Base-by-base conservation (phyloP, 1,139 yeast genomes). In the Kluyveromyces sp. region DNA sequence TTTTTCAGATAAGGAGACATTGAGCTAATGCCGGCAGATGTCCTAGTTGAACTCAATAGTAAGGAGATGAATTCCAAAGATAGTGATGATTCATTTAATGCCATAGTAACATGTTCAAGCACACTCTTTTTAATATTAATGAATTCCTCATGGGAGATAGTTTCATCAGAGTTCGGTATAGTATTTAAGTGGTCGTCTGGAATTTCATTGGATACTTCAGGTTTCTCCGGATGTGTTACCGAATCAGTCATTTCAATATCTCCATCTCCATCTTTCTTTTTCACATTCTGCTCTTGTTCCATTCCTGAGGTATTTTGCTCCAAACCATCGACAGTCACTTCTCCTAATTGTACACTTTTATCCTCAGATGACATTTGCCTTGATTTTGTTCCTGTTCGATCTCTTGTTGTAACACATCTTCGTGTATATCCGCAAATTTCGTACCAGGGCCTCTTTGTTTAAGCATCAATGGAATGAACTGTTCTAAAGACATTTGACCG, bases 1-100 rank as follows among this genome's bases (percentile, higher is more conserved):
- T 86, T 83, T 54, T 81, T 78, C 51, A 92, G 70, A 64, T 83
- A 90, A 1, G 96, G 92, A 1, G 97, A 88, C 79, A 92, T 87
- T 3, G 97, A 86, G 3, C 90, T 75, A 37, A 84, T 76, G 1
- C 94, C 96, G 1, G 92, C 83, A 26, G 85, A 84, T 2, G 96
- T 96, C 51, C 92, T 75, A 8, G 79, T 78, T 15, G 88, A 76
- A n/a, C 96, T 83, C 41, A 92, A 72, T 47, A 94, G 68, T 49
- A 92, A 71, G 2, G 96, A 87, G 1, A 90, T 83, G 56, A 90
- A 86, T 60, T 92, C 98, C 49, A 90, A 70, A 1, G 96, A 82
- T 38, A 92, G 68, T 0, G 96, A 89, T 0, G 95, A 81, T 61
- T 92, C 97, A 61, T 92, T 92, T 57, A 86, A 71, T 0, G 98